These are phyloP conservation scores for Arachis stenosperma DNA, from an alignment of 306 rosid species.

Conservation along the genomic window DNA sequence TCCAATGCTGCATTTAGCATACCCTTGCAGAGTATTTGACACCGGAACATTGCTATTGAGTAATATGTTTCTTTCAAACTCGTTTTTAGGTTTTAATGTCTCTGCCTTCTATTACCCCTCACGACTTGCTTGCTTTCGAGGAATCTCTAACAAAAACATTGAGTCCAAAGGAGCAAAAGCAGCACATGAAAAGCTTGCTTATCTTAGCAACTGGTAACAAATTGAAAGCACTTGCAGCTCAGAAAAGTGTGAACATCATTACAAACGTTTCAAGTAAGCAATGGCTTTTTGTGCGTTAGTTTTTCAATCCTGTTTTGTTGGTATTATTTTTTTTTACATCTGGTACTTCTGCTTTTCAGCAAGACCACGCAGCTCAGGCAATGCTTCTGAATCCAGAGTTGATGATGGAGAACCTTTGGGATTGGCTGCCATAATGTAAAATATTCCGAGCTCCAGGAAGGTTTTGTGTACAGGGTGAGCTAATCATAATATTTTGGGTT, in stretches of 20 bases:
- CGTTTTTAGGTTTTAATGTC: constrained; percentile 68
- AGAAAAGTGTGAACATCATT: constrained; percentile 79
- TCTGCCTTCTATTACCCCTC: constrained; percentile 74
- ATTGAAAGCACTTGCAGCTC: constrained; percentile 89
- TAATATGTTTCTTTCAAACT: constrained; percentile 16
- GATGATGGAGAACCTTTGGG: constrained; percentile 78
- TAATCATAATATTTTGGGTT: constrained; percentile 27
- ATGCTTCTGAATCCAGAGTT: constrained; percentile 58
- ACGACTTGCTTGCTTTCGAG: constrained; percentile 86
- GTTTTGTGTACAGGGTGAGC: constrained; percentile 75
- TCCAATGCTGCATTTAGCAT: not conserved
- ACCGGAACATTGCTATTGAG: constrained; percentile 14
- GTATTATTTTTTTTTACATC: constrained; percentile 19
- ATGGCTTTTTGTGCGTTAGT: constrained; percentile 16
- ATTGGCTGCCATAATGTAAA: constrained; percentile 77
- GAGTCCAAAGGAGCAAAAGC: constrained; percentile 96
- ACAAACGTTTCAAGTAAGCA: constrained; percentile 91
- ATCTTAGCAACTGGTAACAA: constrained; percentile 83
- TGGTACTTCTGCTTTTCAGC: constrained; percentile 51
- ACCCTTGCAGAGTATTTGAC: constrained; percentile 13
- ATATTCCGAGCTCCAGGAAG: constrained; percentile 43
- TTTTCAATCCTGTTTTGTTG: constrained; percentile 21
- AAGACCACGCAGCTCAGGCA: constrained; percentile 66
- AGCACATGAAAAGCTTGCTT: constrained; percentile 85
- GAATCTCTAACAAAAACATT: constrained; percentile 85